A percentile compares a stretch with the other conserved stretches of the same genome.
phyloP scores from a whole-genome alignment of 257 asterid species.

The Nicotiana noctiflora region DNA sequence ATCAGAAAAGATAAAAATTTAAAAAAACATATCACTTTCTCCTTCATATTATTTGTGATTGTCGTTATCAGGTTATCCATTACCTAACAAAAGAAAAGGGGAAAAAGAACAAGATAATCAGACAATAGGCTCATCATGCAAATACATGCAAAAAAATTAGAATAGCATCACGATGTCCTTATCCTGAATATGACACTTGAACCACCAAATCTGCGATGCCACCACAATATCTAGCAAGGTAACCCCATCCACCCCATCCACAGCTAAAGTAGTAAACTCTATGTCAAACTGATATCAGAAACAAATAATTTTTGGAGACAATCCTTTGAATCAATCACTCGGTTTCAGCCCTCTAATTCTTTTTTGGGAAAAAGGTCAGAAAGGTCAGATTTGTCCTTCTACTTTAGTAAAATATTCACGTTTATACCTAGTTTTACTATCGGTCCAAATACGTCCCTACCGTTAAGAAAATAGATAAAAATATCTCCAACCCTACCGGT shows the following conservation, averaged over 20 bases:
- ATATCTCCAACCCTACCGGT: too few relatives aligned
- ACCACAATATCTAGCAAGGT: neutral
- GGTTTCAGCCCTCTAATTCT: neutral
- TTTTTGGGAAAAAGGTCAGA: too few relatives aligned
- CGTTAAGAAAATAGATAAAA: too few relatives aligned
- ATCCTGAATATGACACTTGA: neutral
- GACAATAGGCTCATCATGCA: neutral
- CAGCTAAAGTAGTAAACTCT: neutral
- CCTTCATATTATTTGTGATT: neutral
- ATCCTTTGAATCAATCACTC: neutral
- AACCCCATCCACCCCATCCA: neutral
- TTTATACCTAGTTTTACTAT: too few relatives aligned
- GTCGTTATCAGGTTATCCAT: neutral
- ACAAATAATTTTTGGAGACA: neutral
- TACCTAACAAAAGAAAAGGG: neutral
- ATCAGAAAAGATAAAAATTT: neutral
- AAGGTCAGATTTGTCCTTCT: too few relatives aligned
- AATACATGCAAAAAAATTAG: neutral
- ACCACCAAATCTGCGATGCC: neutral
- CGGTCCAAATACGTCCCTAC: too few relatives aligned
- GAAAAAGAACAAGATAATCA: neutral
- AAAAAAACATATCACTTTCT: neutral
- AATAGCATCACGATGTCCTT: neutral
- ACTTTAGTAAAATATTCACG: too few relatives aligned
- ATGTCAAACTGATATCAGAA: neutral